Evolutionary conservation across 1,139 yeast genomes (phyloP), one percentile per base, ranked within the genome.

Genomic region (Hansenula sp.): DNA sequence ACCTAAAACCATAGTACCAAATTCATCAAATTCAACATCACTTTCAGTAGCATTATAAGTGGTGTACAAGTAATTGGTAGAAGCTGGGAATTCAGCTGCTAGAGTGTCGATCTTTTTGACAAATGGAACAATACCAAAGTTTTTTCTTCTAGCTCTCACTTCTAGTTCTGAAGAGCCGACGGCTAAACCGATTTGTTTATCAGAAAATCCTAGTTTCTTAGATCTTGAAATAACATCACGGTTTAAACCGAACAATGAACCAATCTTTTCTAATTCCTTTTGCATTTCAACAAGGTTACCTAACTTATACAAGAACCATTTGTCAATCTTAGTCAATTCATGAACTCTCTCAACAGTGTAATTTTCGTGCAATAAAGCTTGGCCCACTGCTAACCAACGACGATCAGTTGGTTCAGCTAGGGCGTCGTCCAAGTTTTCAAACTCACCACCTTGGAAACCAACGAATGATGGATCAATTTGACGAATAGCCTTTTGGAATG

Each of bases 11-110:
- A 93, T 74, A 51, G 94, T 84, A 60, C 99, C 98, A 54, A 87
- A 79, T 51, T 91, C 98, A 59, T 87, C 79, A 62, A 93, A 93
- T 36, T 72, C 77, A 46, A 93, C 83, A 67, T 93, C 99, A 55
- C 85, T 84, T 42, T 80, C 76, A 43, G 89, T 78, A 45, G 97
- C 99, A 63, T 91, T 93, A 70, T 93, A 93, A 41, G 99, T 93
- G 47, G 96, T 88, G 79, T 93, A 93, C 58, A 93, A 77, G 68
- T 93, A 93, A 74, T 93, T 93, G 47, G 99, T 93, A 61, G 82
- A 77, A 36, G 99, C 99, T 41, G 99, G 99, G 81, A 93, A 93
- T 68, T 93, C 99, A 45, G 99, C 99, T 48, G 99, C 99, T 56
- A 93, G 76, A 42, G 99, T 93, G 66, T 93, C 99, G 61, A 93